phyloP scores from a whole-genome alignment of 2,329 filamentous ascomycete genomes.

The Fusarium stilboides region DNA sequence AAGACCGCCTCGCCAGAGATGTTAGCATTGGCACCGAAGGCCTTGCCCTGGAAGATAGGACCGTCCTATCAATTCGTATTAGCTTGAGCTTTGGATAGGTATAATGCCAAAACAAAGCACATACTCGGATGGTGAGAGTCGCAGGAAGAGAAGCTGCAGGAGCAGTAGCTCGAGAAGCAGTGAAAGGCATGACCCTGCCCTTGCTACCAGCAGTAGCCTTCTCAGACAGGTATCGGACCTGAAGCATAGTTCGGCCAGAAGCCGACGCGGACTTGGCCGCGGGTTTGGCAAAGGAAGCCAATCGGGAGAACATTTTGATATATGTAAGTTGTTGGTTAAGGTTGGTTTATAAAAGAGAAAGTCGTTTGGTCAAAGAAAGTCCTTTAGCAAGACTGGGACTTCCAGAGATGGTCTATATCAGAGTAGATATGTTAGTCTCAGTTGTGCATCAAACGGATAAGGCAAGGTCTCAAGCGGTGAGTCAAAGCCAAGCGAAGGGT shows the following conservation, averaged over 20 bases:
- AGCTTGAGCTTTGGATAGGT: slow-evolving; percentile 1
- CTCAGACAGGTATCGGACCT: slow-evolving; percentile 55
- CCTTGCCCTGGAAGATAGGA: slow-evolving; percentile 95
- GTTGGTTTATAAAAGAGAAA: slow-evolving; percentile 23
- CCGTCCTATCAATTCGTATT: slow-evolving; percentile 75
- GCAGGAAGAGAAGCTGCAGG: slow-evolving; percentile 74
- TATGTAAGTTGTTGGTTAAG: slow-evolving; percentile 28
- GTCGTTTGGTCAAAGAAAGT: slow-evolving; percentile 34
- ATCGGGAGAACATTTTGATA: slow-evolving; percentile 71
- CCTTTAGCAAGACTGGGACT: slow-evolving; percentile 55
- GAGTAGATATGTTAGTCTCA: slow-evolving; percentile 38
- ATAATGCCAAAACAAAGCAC: slow-evolving; percentile 48
- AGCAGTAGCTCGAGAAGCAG: slow-evolving; percentile 71
- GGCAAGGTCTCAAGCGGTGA: slow-evolving; percentile 56
- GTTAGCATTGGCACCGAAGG: slow-evolving; percentile 96
- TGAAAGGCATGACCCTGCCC: slow-evolving; percentile 76
- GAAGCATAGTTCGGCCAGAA: slow-evolving; percentile 58
- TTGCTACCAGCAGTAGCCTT: slow-evolving; percentile 74
- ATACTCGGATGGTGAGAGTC: slow-evolving; percentile 93
- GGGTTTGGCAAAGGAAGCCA: slow-evolving; percentile 70
- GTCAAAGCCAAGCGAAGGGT: slow-evolving; percentile 52
- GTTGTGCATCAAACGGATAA: slow-evolving; percentile 22
- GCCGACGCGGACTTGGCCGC: slow-evolving; percentile 62
- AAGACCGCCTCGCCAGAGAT: slow-evolving; percentile 99
- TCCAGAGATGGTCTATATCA: slow-evolving; percentile 60